Base-by-base conservation (phyloP, 2,329 filamentous ascomycete genomes). In the Botrytis deweyae region DNA sequence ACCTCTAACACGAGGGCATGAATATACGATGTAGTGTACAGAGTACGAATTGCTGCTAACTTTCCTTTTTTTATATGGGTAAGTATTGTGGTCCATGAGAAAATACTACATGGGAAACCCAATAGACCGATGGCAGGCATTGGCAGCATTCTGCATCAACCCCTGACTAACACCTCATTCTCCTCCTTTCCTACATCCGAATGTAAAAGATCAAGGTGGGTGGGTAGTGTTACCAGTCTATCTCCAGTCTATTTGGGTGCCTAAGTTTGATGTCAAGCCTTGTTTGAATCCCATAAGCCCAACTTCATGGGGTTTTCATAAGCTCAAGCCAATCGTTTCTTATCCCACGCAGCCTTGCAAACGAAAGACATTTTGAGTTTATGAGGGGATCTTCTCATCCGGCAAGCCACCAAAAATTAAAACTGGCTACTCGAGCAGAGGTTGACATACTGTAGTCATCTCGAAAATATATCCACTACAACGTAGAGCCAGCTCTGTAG, bases 241-340 rank as follows among this genome's bases (percentile, higher is more conserved):
- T 46, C 33, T n/a, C 20, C 59, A 65, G n/a, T 65, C 29, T 65
- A 65, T 46, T 46, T n/a, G 62, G 62, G 8, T 46, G 62, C 62
- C 62, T 65, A 65, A 64, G 62, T 29, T 64, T 64, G 61, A 44
- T 64, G 25, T 44, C 25, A 64, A 42, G n/a, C 62, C 62, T 20
- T 29, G 29, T 42, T 65, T 20, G n/a, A 33, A 46, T 42, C 40
- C 62, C 38, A 63, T 42, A 63, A 42, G 61, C 62, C 40, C 8
- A 29, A 20, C 14, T 44, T 44, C 40, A 64, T 33, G 16, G 62
- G 25, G 14, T 20, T 20, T 10, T 64, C 25, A 64, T 44, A 44
- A 64, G 62, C 62, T 42, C 38, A 29, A 42, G 62, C 62, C 62
- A 64, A 64, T 64, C 38, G 62, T 29, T 29, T 44, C 40, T 44